These are phyloP conservation scores for Arthrobotrys entomopaga DNA, from an alignment of 2,329 filamentous ascomycete genomes.

Conservation along the genomic window DNA sequence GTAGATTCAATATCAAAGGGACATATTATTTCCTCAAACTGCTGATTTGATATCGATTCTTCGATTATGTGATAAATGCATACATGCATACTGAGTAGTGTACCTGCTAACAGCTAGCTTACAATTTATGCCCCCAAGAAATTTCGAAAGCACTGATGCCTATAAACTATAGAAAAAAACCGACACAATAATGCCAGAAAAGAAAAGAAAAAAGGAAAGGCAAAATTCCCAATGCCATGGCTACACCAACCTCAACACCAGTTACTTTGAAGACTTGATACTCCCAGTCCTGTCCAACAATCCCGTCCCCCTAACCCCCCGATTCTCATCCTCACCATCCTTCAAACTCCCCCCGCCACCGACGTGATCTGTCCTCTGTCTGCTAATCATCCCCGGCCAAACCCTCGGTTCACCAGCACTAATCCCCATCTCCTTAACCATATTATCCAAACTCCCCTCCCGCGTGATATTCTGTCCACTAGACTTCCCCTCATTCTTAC, in stretches of 20 bases:
- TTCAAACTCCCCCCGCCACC: conserved; percentile 11
- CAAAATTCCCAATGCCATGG: neutral
- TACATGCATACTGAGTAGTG: no score
- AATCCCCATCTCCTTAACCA: conserved; percentile 57
- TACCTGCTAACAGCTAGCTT: no score
- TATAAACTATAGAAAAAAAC: neutral
- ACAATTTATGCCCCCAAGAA: no score
- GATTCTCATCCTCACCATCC: conserved; percentile 21
- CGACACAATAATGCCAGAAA: neutral
- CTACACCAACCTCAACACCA: no score
- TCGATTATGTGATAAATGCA: no score
- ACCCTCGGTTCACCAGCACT: conserved; percentile 58
- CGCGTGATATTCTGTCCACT: conserved; percentile 16
- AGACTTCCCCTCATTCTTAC: conserved; percentile 43
- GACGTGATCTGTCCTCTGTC: conserved; percentile 54
- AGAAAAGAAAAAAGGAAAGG: neutral
- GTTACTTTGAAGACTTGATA: conserved; percentile 15
- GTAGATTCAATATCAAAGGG: no score
- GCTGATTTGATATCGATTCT: no score
- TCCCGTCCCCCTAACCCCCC: conserved; percentile 39
- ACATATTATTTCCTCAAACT: no score
- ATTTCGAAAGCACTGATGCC: no score
- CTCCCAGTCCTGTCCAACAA: conserved; percentile 20
- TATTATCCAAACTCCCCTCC: conserved; percentile 37
- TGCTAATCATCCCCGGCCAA: conserved; percentile 58